Percentiles rank a stretch among this genome's conserved stretches.
Conservation (phyloP, 768 basidiomycete genomes). For the Russula brevipes region DNA sequence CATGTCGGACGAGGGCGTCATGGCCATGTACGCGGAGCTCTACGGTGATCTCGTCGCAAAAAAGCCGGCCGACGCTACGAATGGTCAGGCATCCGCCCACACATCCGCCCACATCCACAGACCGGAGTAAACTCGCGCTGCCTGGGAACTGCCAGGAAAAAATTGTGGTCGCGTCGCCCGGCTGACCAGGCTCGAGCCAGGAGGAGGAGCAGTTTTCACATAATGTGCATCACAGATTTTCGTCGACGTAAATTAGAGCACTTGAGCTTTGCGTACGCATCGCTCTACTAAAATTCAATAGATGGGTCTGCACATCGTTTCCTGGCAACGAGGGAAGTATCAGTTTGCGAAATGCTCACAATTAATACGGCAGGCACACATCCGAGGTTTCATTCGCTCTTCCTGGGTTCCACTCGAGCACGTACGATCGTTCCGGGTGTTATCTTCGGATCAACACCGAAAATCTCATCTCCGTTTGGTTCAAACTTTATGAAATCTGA, state of each 20-base stretch:
- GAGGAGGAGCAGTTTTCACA: background rate
- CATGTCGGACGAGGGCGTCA: conserved; percentile 19
- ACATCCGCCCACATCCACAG: background rate
- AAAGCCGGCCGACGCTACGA: background rate
- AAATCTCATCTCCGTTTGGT: no score
- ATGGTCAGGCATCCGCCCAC: background rate
- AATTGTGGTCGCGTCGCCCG: no score
- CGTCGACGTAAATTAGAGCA: background rate
- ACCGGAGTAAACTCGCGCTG: background rate
- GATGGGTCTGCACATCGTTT: background rate
- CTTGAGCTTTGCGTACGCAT: background rate
- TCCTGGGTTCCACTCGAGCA: no score
- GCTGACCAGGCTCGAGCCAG: no score
- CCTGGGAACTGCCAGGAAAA: background rate
- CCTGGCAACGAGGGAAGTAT: background rate
- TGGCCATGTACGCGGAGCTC: conserved; percentile 10
- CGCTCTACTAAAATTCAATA: background rate
- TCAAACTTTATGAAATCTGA: no score
- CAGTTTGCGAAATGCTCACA: background rate
- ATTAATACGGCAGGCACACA: no score
- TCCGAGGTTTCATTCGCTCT: no score
- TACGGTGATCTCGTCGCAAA: conserved; percentile 8
- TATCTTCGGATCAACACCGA: no score
- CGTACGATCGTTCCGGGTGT: no score
- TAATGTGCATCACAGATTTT: background rate